Evolutionary conservation across 179 eudicot species (phyloP), one percentile per base, ranked within the genome.

Genomic region (Vitellaria paradoxa): DNA sequence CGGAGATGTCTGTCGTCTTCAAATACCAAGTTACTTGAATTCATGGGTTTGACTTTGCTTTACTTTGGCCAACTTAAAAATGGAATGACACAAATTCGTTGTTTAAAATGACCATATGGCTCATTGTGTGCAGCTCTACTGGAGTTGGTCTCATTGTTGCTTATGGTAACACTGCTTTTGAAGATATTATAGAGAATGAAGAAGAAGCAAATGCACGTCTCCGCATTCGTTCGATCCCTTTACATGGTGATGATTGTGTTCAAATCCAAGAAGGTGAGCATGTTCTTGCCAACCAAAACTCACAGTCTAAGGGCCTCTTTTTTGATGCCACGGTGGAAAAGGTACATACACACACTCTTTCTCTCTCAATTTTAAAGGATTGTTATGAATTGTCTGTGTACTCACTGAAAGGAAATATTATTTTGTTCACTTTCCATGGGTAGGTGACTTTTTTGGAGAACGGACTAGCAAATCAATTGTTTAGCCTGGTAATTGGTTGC

Each of bases 301-400:
- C 78, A 55, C 81, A 82, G 50, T 79, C 56, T 66, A 50, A 78
- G 75, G 46, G 67, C 72, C 78, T 82, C 74, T 88, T 81, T 77
- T 84, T 84, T 73, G 90, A 90, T 73, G 94, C 92, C 6, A 83
- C 78, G 77, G 89, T 88, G 59, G 81, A 84, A 79, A 82, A 88
- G 94, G 94, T 90, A 79, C 42, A 61, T 21, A 30, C 53, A n/a
- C n/a, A 46, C 53, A 37, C 53, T 9, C 46, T 61, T 60, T 65
- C 53, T 66, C 17, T 65, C 14, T 47, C 63, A 18, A 59, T 65
- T 7, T 21, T 13, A 4, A 65, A 68, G 62, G 3, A 37, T 50
- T 42, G 42, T 12, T 46, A 40, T 21, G 68, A 65, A 37, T 37
- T 42, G 20, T 60, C 40, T 18, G 7, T 56, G 23, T 49, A 56